phyloP scores from a whole-genome alignment of 768 basidiomycete genomes.

The Hypholoma sublateritium region DNA sequence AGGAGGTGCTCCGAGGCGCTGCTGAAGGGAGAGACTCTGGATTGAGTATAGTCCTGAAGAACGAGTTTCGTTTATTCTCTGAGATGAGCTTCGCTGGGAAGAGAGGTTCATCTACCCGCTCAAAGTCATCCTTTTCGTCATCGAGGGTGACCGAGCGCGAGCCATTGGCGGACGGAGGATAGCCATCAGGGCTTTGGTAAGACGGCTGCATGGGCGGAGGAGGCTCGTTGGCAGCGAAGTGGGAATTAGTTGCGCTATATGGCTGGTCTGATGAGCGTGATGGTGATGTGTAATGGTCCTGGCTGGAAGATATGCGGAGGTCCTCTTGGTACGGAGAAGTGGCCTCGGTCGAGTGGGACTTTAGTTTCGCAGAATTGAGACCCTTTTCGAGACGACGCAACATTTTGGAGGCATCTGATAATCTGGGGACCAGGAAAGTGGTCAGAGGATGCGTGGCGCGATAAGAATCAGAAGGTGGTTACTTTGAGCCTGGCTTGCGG shows the following conservation, averaged over 20 bases:
- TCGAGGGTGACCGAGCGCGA: constrained; percentile 49
- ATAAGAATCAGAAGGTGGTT: constrained; percentile 21
- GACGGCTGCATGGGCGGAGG: constrained; percentile 42
- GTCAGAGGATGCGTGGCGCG: constrained; percentile 11
- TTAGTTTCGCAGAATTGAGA: constrained; percentile 73
- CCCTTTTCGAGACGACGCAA: constrained; percentile 84
- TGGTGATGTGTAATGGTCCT: constrained; percentile 25
- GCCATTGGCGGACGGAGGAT: constrained; percentile 33
- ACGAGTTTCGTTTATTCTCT: constrained; percentile 72
- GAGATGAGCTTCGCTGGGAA: constrained; percentile 77
- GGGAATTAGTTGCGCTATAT: constrained; percentile 30
- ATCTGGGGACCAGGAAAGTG: constrained; percentile 35
- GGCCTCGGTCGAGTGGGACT: constrained; percentile 49
- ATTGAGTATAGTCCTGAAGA: constrained; percentile 83
- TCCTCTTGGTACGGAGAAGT: constrained; percentile 35
- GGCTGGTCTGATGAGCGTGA: constrained; percentile 32
- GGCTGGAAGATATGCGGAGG: constrained; percentile 25
- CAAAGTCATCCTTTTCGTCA: constrained; percentile 68
- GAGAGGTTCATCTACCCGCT: constrained; percentile 60
- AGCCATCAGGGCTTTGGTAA: constrained; percentile 33
- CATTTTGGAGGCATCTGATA: constrained; percentile 90
- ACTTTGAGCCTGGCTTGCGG: constrained; percentile 91
- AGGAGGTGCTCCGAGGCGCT: constrained; percentile 36
- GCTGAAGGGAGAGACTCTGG: constrained; percentile 48
- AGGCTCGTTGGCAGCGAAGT: constrained; percentile 45